A percentile compares a stretch with the other conserved stretches of the same genome.
phyloP scores from a whole-genome alignment of 305 asterid genomes.

The Salvia sclarea region DNA sequence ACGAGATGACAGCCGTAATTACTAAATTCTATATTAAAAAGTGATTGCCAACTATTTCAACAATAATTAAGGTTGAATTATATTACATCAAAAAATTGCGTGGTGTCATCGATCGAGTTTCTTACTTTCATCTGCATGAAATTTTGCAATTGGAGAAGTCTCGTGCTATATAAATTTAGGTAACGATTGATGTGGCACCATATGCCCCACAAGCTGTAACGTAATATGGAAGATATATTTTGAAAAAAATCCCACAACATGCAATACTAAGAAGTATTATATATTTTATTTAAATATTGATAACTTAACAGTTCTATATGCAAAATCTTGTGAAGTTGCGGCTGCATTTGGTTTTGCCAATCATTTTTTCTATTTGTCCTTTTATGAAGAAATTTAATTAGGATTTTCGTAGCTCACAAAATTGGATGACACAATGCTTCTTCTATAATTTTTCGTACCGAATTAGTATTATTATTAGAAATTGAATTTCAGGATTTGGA shows the following conservation, averaged over 20 bases:
- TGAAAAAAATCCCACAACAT: not conserved
- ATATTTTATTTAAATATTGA: not conserved
- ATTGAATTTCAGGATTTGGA: not conserved
- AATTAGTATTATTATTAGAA: not conserved
- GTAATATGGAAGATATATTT: not conserved
- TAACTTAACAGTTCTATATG: not conserved
- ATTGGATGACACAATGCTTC: not conserved
- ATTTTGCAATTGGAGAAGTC: not conserved
- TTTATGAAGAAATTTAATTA: not conserved
- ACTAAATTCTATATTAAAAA: too few species aligned
- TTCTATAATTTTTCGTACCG: not conserved
- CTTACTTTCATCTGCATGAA: not conserved
- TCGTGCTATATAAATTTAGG: not conserved
- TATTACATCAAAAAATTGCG: not conserved
- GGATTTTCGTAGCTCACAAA: not conserved
- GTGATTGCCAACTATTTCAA: slow-evolving; percentile 14
- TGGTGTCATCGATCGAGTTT: not conserved
- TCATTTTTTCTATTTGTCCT: not conserved
- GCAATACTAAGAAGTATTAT: too few species aligned
- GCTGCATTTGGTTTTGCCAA: not conserved
- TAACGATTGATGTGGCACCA: slow-evolving; percentile 4
- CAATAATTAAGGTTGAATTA: slow-evolving; percentile 1
- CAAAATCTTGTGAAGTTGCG: not conserved
- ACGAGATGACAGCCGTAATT: too few species aligned
- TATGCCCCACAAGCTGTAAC: not conserved